Conservation (phyloP, 176 grass and related monocot genomes). For the Ensete ventricosum region DNA sequence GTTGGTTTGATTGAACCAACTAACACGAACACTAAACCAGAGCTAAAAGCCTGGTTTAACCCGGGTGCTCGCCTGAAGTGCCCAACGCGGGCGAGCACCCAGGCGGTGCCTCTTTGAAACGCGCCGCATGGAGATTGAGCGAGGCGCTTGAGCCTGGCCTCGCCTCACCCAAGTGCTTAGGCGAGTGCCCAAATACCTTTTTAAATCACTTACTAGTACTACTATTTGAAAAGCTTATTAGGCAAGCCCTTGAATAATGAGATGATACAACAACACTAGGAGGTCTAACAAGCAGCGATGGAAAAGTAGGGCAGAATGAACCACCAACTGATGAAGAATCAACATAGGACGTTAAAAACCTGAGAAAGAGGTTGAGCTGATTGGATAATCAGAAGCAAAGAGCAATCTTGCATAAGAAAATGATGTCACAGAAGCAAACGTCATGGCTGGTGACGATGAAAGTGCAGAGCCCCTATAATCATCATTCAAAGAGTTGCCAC, state of each 20-base stretch:
- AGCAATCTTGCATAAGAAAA: conserved; percentile 50
- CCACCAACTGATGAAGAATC: conserved; percentile 33
- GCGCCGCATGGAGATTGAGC: too few species aligned
- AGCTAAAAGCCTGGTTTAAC: too few species aligned
- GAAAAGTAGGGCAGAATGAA: conserved; percentile 32
- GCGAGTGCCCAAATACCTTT: too few species aligned
- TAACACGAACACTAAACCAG: too few species aligned
- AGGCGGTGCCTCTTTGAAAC: too few species aligned
- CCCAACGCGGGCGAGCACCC: too few species aligned
- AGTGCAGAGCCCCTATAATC: conserved; percentile 39
- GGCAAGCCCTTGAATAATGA: conserved; percentile 45
- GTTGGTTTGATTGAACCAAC: too few species aligned
- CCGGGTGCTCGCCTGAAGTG: too few species aligned
- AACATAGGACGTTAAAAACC: conserved; percentile 29
- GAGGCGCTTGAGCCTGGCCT: too few species aligned
- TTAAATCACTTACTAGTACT: conserved; percentile 23
- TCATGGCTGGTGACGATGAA: conserved; percentile 47
- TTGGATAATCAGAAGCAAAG: conserved; percentile 33
- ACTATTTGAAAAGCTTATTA: conserved; percentile 56
- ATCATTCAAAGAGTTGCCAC: conserved; percentile 43
- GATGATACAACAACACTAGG: conserved; percentile 29
- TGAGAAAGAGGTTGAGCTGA: conserved; percentile 39
- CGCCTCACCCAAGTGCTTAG: too few species aligned
- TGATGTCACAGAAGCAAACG: conserved; percentile 38
- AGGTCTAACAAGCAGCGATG: conserved; percentile 37